Evolutionary conservation across 805 yeast genomes (phyloP).

Genomic region (Kluyveromyces siamensis): DNA sequence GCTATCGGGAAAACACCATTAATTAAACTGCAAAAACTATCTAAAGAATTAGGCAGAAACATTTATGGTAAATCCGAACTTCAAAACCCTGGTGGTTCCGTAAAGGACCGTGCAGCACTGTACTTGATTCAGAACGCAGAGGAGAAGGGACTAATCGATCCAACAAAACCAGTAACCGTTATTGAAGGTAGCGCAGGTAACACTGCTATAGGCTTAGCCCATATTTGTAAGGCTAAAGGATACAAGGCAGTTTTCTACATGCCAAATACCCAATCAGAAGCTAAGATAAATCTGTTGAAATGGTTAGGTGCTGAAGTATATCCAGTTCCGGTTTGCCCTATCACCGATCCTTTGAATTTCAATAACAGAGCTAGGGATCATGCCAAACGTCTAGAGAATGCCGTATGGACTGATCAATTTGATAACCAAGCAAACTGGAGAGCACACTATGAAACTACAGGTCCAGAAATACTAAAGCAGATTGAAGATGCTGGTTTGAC

Average conservation of each 20-base stretch:
- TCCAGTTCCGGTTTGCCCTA: conserved; percentile 85
- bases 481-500: conserved; percentile 44
- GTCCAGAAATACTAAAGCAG: conserved; percentile 89
- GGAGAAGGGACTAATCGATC: conserved; percentile 45
- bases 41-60: conserved; percentile 55
- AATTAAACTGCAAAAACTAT: conserved; percentile 47
- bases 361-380: conserved; percentile 82
- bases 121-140: conserved; percentile 76
- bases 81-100: conserved; percentile 91
- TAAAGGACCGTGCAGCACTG: conserved; percentile 84
- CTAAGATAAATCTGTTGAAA: conserved; percentile 65
- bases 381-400: conserved; percentile 66
- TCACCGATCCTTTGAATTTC: conserved; percentile 72
- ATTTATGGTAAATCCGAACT: conserved; percentile 87
- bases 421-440: conserved; percentile 83
- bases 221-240: conserved; percentile 71
- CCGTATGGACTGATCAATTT: conserved; percentile 90
- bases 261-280: conserved; percentile 84
- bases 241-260: conserved; percentile 80
- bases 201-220: conserved; percentile 90
- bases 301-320: conserved; percentile 78
- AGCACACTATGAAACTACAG: conserved; percentile 83
- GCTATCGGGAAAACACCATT: conserved; percentile 95
- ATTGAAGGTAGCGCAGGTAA: conserved; percentile 95
- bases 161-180: conserved; percentile 64